A percentile compares a stretch with the other conserved stretches of the same genome.
These are phyloP conservation scores for Salvia rosmarinus DNA, from an alignment of 257 asterid genomes.

Conservation along the genomic window DNA sequence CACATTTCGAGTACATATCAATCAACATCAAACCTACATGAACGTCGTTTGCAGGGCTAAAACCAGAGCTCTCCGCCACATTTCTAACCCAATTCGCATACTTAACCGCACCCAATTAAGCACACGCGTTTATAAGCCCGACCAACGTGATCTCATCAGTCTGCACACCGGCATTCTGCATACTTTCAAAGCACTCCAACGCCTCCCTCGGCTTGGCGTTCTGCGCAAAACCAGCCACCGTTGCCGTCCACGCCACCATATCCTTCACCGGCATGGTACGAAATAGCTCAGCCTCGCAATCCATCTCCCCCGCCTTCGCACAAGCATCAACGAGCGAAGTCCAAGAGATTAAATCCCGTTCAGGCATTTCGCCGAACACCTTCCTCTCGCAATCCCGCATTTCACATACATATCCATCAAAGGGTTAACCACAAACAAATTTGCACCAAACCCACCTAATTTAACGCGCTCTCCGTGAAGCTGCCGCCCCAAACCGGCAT, in stretches of 20 bases:
- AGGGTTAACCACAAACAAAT: slow-evolving; percentile 59
- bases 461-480: slow-evolving; percentile 70
- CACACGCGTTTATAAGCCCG: slow-evolving; percentile 76
- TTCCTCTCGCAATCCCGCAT: slow-evolving; percentile 63
- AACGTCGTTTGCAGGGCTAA: slow-evolving; percentile 46
- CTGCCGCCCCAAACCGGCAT: slow-evolving; percentile 56
- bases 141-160: slow-evolving; percentile 70
- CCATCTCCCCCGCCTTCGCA: slow-evolving; percentile 64
- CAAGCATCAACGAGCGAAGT: slow-evolving; percentile 69
- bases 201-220: slow-evolving; percentile 76
- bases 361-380: slow-evolving; percentile 87
- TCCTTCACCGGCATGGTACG: slow-evolving; percentile 58
- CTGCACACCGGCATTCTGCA: slow-evolving; percentile 64
- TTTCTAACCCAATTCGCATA: slow-evolving; percentile 62
- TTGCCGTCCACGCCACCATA: slow-evolving; percentile 82
- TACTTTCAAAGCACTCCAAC: slow-evolving; percentile 59
- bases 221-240: slow-evolving; percentile 80
- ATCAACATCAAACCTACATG: slow-evolving; percentile 77
- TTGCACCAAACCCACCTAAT: slow-evolving; percentile 66
- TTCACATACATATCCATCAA: slow-evolving; percentile 71
- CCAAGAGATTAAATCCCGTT: slow-evolving; percentile 64
- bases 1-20: slow-evolving; percentile 90
- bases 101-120: slow-evolving; percentile 64
- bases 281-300: slow-evolving; percentile 59
- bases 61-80: slow-evolving; percentile 60